Evolutionary conservation across 768 basidiomycete species (phyloP).

Genomic region (Aureoboletus auriporus): DNA sequence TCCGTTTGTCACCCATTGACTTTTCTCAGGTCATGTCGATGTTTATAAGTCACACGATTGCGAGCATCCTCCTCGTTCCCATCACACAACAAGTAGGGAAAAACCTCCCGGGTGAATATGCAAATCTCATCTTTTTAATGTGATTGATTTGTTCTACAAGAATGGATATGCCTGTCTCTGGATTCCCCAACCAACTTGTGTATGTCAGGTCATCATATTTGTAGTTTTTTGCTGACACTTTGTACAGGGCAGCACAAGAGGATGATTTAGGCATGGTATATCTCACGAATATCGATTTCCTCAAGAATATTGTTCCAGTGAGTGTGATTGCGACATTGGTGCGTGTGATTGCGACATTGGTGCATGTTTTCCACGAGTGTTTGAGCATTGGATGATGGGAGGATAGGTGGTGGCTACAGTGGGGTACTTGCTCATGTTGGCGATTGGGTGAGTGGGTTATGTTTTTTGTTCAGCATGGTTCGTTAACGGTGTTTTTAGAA

Average conservation of each 20-base stretch:
- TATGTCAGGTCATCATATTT: conserved; percentile 34
- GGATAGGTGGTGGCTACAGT: conserved; percentile 17
- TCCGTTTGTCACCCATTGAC: too few species aligned
- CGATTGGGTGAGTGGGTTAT: conserved; percentile 16
- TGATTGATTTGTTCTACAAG: conserved; percentile 90
- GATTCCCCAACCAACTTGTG: conserved; percentile 99
- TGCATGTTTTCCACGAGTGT: conserved; percentile 26
- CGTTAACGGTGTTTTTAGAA: too few species aligned
- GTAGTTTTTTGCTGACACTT: too few species aligned
- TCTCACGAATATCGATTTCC: conserved; percentile 79
- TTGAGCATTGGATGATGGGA: not conserved
- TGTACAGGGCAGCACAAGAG: conserved; percentile 88
- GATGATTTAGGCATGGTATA: conserved; percentile 92
- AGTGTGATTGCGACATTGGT: conserved; percentile 85
- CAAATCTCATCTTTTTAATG: conserved; percentile 89
- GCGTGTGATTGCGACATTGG: conserved; percentile 63
- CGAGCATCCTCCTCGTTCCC: conserved; percentile 93
- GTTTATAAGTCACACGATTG: conserved; percentile 97
- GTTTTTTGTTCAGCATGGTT: too few species aligned
- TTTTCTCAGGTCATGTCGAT: conserved; percentile 73
- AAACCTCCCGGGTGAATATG: conserved; percentile 64
- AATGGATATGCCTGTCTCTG: conserved; percentile 98
- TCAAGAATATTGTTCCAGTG: conserved; percentile 91
- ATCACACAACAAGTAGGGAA: conserved; percentile 88
- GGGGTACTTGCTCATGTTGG: conserved; percentile 16